phyloP scores from a whole-genome alignment of 805 yeast genomes.

The Cyberlindnera veronae region DNA sequence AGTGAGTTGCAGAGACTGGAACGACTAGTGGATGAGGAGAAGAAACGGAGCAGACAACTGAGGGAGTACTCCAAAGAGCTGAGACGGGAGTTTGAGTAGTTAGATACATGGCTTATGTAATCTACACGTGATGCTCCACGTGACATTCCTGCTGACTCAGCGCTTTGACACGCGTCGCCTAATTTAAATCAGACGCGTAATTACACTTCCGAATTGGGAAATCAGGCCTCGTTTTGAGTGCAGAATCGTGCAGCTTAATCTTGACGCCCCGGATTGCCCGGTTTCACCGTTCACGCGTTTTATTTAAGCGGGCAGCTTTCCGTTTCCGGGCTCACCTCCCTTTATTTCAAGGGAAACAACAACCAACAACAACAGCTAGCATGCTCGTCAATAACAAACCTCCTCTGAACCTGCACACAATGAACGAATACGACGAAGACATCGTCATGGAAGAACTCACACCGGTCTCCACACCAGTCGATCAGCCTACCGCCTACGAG shows the following conservation, averaged over 20 bases:
- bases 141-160: background rate
- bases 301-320: too few species aligned
- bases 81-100: background rate
- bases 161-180: background rate
- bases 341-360: background rate
- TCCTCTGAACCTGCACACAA: slow-evolving; percentile 10
- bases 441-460: slow-evolving; percentile 21
- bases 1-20: slow-evolving; percentile 2
- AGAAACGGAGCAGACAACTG: slow-evolving; percentile 8
- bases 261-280: background rate
- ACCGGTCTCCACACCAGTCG: slow-evolving; percentile 27
- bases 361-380: background rate
- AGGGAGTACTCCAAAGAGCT: slow-evolving; percentile 6
- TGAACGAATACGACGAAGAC: slow-evolving; percentile 13
- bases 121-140: too few species aligned
- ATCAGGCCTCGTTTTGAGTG: background rate
- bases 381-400: slow-evolving; percentile 23
- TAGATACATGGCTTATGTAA: too few species aligned
- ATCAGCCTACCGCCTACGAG: slow-evolving; percentile 14
- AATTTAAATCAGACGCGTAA: too few species aligned
- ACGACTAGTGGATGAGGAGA: slow-evolving; percentile 11
- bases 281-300: background rate
- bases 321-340: background rate
- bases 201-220: slow-evolving; percentile 2
- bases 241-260: background rate